Conservation (phyloP, 345 rosid genomes). For the Camelina sativa region DNA sequence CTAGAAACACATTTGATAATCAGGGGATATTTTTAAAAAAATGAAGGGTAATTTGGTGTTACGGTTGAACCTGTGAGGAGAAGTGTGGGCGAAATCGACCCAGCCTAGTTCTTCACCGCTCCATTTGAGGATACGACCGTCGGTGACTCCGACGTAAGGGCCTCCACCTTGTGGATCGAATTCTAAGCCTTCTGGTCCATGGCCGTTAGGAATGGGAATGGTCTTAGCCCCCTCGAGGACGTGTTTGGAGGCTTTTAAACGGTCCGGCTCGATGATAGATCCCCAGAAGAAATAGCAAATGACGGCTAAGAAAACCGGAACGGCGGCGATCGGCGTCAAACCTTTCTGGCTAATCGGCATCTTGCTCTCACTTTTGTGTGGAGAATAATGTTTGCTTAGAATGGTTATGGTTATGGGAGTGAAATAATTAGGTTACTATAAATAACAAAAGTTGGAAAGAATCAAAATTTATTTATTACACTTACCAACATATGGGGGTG, state of each 20-base stretch:
- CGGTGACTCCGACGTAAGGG: slow-evolving; percentile 67
- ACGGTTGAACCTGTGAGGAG: slow-evolving; percentile 50
- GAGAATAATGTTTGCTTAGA: background rate
- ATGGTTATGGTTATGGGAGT: too few species aligned
- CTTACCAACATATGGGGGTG: too few species aligned
- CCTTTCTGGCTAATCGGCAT: slow-evolving; percentile 32
- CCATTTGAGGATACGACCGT: slow-evolving; percentile 61
- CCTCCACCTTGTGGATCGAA: slow-evolving; percentile 42
- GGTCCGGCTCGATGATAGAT: slow-evolving; percentile 28
- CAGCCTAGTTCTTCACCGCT: slow-evolving; percentile 48
- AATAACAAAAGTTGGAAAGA: too few species aligned
- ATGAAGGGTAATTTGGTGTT: too few species aligned
- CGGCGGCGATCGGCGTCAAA: slow-evolving; percentile 2
- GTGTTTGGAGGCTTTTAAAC: slow-evolving; percentile 5
- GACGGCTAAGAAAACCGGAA: slow-evolving; percentile 30
- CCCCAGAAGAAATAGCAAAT: slow-evolving; percentile 26
- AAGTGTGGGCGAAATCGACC: slow-evolving; percentile 64
- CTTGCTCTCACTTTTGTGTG: background rate
- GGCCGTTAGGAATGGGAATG: slow-evolving; percentile 29
- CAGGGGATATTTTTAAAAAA: too few species aligned
- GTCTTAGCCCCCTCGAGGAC: slow-evolving; percentile 28
- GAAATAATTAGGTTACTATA: too few species aligned
- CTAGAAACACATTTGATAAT: too few species aligned
- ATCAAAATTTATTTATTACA: too few species aligned
- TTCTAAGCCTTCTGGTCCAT: slow-evolving; percentile 43